Evolutionary conservation across 352 stramenopile species (phyloP), one percentile per base, ranked within the genome.

Genomic region (Phytopythium delawarense): DNA sequence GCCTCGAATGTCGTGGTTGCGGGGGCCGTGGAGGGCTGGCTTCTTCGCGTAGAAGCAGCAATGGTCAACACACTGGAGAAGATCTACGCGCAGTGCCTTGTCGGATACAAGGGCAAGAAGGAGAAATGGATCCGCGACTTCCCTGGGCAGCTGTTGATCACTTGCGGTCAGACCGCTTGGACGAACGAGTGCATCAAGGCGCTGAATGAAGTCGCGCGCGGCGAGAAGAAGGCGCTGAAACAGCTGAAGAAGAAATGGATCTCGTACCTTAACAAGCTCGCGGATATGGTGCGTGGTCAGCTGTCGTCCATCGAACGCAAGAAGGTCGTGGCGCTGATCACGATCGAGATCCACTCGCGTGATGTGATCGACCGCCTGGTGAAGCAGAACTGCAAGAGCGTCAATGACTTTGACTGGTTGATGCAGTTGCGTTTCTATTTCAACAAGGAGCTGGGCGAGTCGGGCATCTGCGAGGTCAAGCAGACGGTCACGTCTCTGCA

Each of bases 281-380:
- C 89, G 0, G 91, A 98, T 50, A 96, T 98, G 87, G 89, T 98
- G 52, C 87, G 91, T 18, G 89, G 90, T 0, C 82, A 96, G 59
- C 75, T 98, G 5, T 89, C 84, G 13, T 69, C 88, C 6, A 94
- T 91, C 30, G 92, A 98, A 16, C 90, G 96, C 20, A 98, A 96
- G 55, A 98, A 98, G 76, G 96, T 98, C 8, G 98, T 98, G 40
- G 96, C 94, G 42, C 74, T 99, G 18, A 98, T 99, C 72, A 98
- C 95, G 37, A 98, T 98, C 67, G 96, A 99, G 70, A 98, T 98
- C 46, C 96, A 99, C 62, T 97, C 92, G 61, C 91, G 96, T 39
- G 96, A 99, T 70, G 94, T 99, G 30, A 94, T 99, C 35, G 91
- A 98, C 60, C 84, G 91, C 7, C 78, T 98, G 54, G 87, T 98